phyloP scores from a whole-genome alignment of 106 monocot genomes.

The Acorus gramineus region DNA sequence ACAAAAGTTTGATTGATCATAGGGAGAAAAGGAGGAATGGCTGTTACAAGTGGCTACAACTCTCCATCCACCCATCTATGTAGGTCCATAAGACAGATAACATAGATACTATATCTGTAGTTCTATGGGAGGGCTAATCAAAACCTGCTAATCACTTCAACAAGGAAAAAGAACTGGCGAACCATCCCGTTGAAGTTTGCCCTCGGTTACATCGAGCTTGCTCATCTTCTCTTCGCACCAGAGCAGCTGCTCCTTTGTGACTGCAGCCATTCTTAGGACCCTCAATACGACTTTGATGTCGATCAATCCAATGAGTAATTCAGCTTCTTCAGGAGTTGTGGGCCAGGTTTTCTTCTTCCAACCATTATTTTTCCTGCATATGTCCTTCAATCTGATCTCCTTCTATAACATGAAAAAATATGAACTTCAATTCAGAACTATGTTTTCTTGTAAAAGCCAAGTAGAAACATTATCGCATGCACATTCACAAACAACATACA shows the following conservation, averaged over 20 bases:
- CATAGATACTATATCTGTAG: background rate
- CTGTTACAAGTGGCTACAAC: too few species aligned
- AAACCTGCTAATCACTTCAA: constrained; percentile 10
- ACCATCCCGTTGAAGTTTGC: constrained; percentile 42
- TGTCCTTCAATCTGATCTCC: constrained; percentile 69
- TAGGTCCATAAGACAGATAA: background rate
- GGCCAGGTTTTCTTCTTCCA: constrained; percentile 70
- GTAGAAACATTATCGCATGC: too few species aligned
- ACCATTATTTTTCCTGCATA: constrained; percentile 47
- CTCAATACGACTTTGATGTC: constrained; percentile 65
- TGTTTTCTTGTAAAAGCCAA: too few species aligned
- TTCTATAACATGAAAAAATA: constrained; percentile 33
- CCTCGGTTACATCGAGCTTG: constrained; percentile 55
- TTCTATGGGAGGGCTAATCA: too few species aligned
- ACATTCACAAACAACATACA: too few species aligned
- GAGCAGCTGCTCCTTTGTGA: constrained; percentile 78
- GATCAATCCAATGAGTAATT: constrained; percentile 48
- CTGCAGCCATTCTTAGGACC: constrained; percentile 66
- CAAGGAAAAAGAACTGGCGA: constrained; percentile 79
- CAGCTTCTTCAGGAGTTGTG: constrained; percentile 31
- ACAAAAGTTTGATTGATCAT: too few species aligned
- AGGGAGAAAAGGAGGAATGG: too few species aligned
- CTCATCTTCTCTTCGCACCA: constrained; percentile 99
- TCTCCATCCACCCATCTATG: background rate
- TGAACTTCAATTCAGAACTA: too few species aligned